Base-by-base conservation (phyloP, 2,329 filamentous ascomycete genomes). In the Alternaria metachromatica region DNA sequence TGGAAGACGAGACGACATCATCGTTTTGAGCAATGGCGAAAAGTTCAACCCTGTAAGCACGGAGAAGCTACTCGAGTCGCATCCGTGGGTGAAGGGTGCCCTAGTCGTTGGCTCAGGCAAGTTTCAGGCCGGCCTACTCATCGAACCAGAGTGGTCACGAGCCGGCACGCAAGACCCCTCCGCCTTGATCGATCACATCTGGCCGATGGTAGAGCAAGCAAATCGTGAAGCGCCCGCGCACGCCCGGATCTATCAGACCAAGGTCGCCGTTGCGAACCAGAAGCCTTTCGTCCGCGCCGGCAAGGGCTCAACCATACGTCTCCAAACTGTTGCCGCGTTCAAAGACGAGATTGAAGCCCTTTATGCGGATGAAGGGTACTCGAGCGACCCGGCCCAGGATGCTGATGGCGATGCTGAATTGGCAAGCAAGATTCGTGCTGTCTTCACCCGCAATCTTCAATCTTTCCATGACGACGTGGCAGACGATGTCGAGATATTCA, bases 1-100 rank as follows among this genome's bases (percentile, higher is more conserved):
- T 8, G 80, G 80, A 0, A 69, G 81, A 7, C 73, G 72, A 30
- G 74, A 76, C 20, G 81, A 82, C 53, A 51, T 77, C 0, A 67
- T 78, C 11, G 74, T 78, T 6, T 64, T 78, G 2, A 66, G 66
- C 12, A 78, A 73, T 21, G 76, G 76, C 7, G 76, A 77, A 59
- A 78, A 78, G 30, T 67, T 77, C 26, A 67, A 65, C 13, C 76
- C 75, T 26, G 63, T 70, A 5, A 10, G 58, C 6, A 58, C 69
- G 12, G 74, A 78, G 41, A 50, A 63, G 8, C 26, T 55, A 1
- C 45, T 78, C 2, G 60, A 65, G 20, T 53, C 56, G 13, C 56
- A 72, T 43, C 51, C 59, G 0, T 37, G 44, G 12, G 49, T 70
- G 3, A 62, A 63, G 13, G 62, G 64, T 26, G 72, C 73, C 7